A percentile compares a stretch with the other conserved stretches of the same genome.
These are phyloP conservation scores for Allantophomopsis cytisporea DNA, from an alignment of 2,329 filamentous ascomycete species.

Conservation along the genomic window DNA sequence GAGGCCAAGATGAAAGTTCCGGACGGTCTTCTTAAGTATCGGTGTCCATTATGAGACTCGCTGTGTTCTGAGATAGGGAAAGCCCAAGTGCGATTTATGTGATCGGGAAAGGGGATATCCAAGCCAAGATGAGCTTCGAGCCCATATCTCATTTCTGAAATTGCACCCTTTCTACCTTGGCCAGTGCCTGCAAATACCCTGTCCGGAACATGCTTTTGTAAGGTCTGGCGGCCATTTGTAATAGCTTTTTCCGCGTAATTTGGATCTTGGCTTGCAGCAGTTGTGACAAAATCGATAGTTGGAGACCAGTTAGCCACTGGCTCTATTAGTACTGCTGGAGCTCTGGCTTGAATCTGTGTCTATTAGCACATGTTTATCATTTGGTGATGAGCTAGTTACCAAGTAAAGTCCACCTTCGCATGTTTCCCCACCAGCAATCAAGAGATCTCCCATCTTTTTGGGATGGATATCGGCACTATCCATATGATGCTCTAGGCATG, in stretches of 20 bases:
- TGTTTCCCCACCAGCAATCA: slow-evolving; percentile 67
- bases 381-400: slow-evolving; percentile 7
- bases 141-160: slow-evolving; percentile 58
- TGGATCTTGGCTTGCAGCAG: slow-evolving; percentile 15
- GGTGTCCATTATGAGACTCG: not conserved
- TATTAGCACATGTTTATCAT: not conserved
- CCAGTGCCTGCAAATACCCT: slow-evolving; percentile 55
- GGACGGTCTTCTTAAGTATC: slow-evolving; percentile 3
- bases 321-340: slow-evolving; percentile 38
- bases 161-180: slow-evolving; percentile 43
- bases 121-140: slow-evolving; percentile 53
- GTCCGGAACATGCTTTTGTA: slow-evolving; percentile 25
- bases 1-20: slow-evolving; percentile 15
- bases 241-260: not conserved
- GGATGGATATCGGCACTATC: slow-evolving; percentile 25
- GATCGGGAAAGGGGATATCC: slow-evolving; percentile 34
- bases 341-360: slow-evolving; percentile 36
- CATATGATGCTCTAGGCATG: slow-evolving; percentile 34
- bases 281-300: slow-evolving; percentile 25
- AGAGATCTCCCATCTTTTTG: slow-evolving; percentile 56
- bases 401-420: slow-evolving; percentile 62
- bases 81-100: slow-evolving; percentile 36
- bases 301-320: slow-evolving; percentile 50
- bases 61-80: too few species aligned
- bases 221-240: slow-evolving; percentile 4